phyloP scores from a whole-genome alignment of 192 early-diverging fungal genomes.

The Obelidium mucronatum region DNA sequence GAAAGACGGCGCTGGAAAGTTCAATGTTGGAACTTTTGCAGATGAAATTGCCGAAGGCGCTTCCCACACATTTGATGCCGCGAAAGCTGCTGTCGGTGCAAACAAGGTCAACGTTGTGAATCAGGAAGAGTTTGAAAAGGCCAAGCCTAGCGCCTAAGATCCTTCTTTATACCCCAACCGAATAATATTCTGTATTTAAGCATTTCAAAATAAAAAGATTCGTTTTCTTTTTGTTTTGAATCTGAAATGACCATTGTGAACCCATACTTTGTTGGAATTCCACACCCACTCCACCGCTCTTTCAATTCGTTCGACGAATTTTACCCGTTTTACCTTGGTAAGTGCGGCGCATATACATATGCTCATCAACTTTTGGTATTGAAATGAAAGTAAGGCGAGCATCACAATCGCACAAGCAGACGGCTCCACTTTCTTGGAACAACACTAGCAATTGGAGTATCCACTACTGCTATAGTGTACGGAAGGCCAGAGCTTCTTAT shows the following conservation, averaged over 20 bases:
- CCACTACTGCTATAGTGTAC: neutral
- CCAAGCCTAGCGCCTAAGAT: too few relatives aligned
- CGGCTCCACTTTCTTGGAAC: conserved; percentile 65
- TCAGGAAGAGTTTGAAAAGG: too few relatives aligned
- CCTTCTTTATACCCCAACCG: too few relatives aligned
- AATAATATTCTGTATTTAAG: too few relatives aligned
- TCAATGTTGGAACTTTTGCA: neutral
- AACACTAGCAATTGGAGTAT: conserved; percentile 6
- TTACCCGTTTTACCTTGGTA: conserved; percentile 75
- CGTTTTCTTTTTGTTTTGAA: neutral
- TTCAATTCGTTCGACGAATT: conserved; percentile 66
- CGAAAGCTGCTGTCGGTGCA: too few relatives aligned
- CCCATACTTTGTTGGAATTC: conserved; percentile 25
- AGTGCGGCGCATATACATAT: conserved; percentile 50
- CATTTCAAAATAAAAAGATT: too few relatives aligned
- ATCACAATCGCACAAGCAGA: conserved; percentile 52
- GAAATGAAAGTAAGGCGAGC: too few relatives aligned
- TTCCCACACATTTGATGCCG: too few relatives aligned
- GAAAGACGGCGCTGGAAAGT: neutral
- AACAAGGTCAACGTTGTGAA: too few relatives aligned
- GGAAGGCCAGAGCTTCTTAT: neutral
- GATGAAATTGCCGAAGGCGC: too few relatives aligned
- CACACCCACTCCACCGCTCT: conserved; percentile 46
- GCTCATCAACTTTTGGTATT: too few relatives aligned
- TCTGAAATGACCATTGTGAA: conserved; percentile 27